A percentile compares a stretch with the other conserved stretches of the same genome.
Evolutionary conservation across 768 basidiomycete genomes (phyloP).

Genomic region (Russula lepida): DNA sequence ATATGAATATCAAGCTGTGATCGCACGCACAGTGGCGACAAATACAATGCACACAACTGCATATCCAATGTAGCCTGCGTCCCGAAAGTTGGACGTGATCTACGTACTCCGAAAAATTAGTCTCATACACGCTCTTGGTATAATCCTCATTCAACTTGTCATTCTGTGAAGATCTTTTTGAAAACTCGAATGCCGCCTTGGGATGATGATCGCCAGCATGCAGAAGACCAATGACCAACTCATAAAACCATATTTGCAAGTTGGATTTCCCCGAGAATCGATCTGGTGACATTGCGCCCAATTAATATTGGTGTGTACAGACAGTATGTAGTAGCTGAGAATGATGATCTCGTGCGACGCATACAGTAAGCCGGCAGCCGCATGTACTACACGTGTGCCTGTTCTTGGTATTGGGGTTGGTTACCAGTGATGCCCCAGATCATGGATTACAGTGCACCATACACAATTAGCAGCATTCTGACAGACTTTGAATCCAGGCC

Average conservation of each 20-base stretch:
- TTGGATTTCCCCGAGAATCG: background rate
- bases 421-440: slow-evolving; percentile 1
- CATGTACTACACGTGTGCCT: slow-evolving; percentile 11
- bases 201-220: background rate
- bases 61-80: background rate
- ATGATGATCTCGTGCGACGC: background rate
- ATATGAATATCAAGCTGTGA: background rate
- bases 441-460: background rate
- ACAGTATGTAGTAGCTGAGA: background rate
- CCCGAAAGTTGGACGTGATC: background rate
- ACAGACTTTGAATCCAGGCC: no score
- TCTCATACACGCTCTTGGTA: slow-evolving; percentile 15
- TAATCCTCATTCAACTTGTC: background rate
- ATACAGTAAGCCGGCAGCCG: slow-evolving; percentile 8
- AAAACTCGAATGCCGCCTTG: background rate
- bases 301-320: background rate
- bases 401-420: slow-evolving; percentile 9
- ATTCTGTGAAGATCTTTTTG: background rate
- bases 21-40: background rate
- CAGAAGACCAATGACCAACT: background rate
- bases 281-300: slow-evolving; percentile 4
- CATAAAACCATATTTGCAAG: background rate
- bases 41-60: background rate
- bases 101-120: slow-evolving; percentile 15
- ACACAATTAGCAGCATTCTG: background rate